Conservation (phyloP, 2,329 filamentous ascomycete genomes). For the Xylaria sp. region DNA sequence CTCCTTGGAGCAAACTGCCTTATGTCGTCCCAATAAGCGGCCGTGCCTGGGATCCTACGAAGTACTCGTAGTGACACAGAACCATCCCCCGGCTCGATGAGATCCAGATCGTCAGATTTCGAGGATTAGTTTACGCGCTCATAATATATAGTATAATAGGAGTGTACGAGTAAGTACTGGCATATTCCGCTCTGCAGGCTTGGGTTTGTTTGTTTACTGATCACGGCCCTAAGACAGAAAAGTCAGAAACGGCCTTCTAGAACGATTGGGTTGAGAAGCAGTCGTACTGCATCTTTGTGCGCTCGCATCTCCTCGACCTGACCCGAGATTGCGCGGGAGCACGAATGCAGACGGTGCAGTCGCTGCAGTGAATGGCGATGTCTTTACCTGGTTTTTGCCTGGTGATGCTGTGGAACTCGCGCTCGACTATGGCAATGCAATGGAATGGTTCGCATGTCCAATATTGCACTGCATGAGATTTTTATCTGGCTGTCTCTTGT, state of each 20-base stretch:
- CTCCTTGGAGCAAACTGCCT: no score
- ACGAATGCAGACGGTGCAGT: not conserved
- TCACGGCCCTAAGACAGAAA: not conserved
- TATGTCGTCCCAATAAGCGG: no score
- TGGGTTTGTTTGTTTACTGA: not conserved
- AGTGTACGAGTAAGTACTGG: no score
- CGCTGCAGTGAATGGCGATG: not conserved
- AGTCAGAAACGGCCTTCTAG: not conserved
- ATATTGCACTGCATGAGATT: not conserved
- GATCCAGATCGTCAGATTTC: no score
- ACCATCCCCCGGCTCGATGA: no score
- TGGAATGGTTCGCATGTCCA: not conserved
- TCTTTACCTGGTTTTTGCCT: not conserved
- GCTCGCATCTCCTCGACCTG: not conserved
- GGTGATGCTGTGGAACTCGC: conserved; percentile 10
- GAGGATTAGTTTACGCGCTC: no score
- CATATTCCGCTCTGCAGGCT: no score
- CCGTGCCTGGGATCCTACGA: no score
- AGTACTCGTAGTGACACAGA: no score
- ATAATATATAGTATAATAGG: no score
- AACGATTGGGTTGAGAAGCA: not conserved
- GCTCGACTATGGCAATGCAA: not conserved
- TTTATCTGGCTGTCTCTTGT: not conserved
- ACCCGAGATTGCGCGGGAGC: not conserved
- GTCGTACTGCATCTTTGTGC: not conserved